phyloP scores from a whole-genome alignment of 345 rosid species.

The Hirschfeldia incana region DNA sequence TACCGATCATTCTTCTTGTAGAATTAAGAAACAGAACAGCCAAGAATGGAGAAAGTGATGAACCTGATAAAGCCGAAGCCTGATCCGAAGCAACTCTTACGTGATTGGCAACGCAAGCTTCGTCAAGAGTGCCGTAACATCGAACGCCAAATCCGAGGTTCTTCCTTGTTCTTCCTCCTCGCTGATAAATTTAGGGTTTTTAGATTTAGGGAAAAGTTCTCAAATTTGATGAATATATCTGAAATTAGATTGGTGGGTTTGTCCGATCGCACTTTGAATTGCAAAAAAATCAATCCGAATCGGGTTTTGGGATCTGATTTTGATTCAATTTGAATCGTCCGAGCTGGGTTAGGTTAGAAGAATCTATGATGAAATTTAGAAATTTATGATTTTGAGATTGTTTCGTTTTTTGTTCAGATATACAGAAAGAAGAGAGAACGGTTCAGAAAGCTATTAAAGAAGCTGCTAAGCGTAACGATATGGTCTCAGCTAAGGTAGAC shows the following conservation, averaged over 20 bases:
- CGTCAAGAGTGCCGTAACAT: conserved; percentile 92
- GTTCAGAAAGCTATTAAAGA: conserved; percentile 91
- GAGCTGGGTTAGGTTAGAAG: neutral
- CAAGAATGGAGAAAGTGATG: conserved; percentile 75
- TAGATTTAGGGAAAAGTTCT: neutral
- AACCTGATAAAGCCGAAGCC: conserved; percentile 78
- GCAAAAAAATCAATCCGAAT: neutral
- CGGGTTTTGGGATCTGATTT: conserved; percentile 10
- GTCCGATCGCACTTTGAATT: neutral
- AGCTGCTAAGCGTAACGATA: conserved; percentile 87
- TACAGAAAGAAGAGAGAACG: conserved; percentile 79
- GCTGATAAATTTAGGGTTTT: conserved; percentile 17
- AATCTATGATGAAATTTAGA: neutral
- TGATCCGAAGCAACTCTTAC: conserved; percentile 73
- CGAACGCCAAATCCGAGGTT: conserved; percentile 94
- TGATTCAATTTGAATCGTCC: neutral
- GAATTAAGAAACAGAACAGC: neutral
- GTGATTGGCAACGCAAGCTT: conserved; percentile 91
- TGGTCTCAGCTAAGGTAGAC: conserved; percentile 82
- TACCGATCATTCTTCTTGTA: neutral
- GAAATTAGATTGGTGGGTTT: conserved; percentile 1
- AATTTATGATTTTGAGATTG: neutral
- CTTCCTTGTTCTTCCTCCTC: neutral
- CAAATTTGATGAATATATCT: neutral
- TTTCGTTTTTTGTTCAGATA: conserved; percentile 51